Percentiles rank a stretch among this genome's conserved stretches.
These are phyloP conservation scores for Castanospermum australe DNA, from an alignment of 306 rosid genomes.

Conservation along the genomic window DNA sequence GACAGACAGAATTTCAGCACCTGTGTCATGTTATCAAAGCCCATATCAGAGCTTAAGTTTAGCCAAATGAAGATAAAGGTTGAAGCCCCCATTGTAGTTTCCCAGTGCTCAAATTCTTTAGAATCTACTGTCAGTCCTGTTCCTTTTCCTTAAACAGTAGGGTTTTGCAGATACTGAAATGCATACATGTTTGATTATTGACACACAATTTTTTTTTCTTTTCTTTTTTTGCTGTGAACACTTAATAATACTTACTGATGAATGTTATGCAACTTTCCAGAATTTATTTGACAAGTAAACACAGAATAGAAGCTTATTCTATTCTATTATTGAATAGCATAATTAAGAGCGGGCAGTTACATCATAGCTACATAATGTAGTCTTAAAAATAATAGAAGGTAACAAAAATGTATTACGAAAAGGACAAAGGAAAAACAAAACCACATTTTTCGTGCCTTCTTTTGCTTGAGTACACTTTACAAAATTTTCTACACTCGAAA, in stretches of 20 bases:
- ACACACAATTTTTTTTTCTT: no score
- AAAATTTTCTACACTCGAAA: constrained; percentile 22
- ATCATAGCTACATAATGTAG: background rate
- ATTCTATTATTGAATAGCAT: background rate
- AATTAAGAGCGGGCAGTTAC: background rate
- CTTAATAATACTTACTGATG: no score
- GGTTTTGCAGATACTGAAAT: background rate
- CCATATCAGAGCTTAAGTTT: constrained; percentile 58
- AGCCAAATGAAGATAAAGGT: constrained; percentile 64
- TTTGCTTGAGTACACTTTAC: constrained; percentile 18
- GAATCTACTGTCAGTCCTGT: background rate
- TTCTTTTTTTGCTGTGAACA: no score
- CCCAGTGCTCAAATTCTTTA: constrained; percentile 4
- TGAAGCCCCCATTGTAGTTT: constrained; percentile 54
- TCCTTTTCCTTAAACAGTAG: no score
- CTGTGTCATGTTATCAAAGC: constrained; percentile 55
- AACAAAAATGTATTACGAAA: background rate
- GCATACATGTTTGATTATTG: no score
- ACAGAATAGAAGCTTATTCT: background rate
- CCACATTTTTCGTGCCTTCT: constrained; percentile 6
- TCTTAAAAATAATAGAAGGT: background rate
- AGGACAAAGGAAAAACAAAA: background rate
- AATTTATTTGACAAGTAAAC: background rate
- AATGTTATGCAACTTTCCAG: background rate
- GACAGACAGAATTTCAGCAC: constrained; percentile 21